These are phyloP conservation scores for Malassezia pachydermatis DNA, from an alignment of 1,284 basidiomycete genomes.

Conservation along the genomic window DNA sequence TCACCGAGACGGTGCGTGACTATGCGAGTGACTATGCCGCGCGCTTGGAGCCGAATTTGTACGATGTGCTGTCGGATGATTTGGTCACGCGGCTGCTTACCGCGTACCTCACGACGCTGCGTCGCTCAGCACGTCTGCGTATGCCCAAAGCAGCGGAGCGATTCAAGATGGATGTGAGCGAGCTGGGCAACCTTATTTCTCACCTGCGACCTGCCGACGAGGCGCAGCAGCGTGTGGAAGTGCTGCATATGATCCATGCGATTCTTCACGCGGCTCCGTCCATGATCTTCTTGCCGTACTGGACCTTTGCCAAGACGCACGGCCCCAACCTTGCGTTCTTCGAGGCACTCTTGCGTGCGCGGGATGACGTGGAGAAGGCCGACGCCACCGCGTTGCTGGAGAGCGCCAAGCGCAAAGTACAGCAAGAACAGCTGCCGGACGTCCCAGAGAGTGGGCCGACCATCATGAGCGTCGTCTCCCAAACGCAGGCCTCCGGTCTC, in stretches of 20 bases:
- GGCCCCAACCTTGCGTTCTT: constrained; percentile 87
- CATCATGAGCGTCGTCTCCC: constrained; percentile 36
- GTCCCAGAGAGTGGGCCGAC: constrained; percentile 33
- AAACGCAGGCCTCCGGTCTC: constrained; percentile 22
- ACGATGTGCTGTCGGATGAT: constrained; percentile 86
- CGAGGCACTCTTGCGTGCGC: constrained; percentile 74
- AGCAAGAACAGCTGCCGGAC: constrained; percentile 39
- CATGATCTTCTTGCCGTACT: constrained; percentile 80
- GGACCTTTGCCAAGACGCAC: constrained; percentile 89
- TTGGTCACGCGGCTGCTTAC: constrained; percentile 83
- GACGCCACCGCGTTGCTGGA: constrained; percentile 88
- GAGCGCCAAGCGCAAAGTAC: constrained; percentile 78
- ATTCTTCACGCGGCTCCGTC: constrained; percentile 82
- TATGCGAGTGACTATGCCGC: constrained; percentile 86
- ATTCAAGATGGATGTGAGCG: constrained; percentile 70
- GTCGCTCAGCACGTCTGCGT: constrained; percentile 66
- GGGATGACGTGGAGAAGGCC: constrained; percentile 79
- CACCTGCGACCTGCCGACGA: constrained; percentile 69
- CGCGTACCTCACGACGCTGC: constrained; percentile 76
- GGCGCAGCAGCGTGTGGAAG: constrained; percentile 70
- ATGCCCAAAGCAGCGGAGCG: constrained; percentile 74
- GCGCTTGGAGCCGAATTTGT: constrained; percentile 78
- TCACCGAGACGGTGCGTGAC: constrained; percentile 89
- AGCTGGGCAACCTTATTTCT: constrained; percentile 70
- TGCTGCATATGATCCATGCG: constrained; percentile 64